Evolutionary conservation across 2,329 filamentous ascomycete genomes (phyloP).

Genomic region (Penicillium corylophilum): DNA sequence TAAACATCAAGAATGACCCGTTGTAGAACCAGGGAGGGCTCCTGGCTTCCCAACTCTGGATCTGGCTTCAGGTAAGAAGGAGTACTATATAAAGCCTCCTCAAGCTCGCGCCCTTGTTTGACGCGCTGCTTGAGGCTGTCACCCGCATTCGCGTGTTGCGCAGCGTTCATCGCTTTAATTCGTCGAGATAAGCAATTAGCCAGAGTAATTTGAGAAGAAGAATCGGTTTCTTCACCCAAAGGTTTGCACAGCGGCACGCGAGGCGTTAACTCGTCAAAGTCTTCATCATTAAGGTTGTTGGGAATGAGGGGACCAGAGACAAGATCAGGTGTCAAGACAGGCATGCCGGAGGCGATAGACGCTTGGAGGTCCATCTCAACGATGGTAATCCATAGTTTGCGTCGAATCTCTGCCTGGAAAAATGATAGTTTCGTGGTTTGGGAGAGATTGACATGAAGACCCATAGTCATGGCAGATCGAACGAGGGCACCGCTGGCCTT

Average conservation of each 20-base stretch:
- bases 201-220: slow-evolving; percentile 11
- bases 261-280: slow-evolving; percentile 39
- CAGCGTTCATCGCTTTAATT: slow-evolving; percentile 12
- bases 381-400: slow-evolving; percentile 39
- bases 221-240: slow-evolving; percentile 24
- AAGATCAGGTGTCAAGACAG: slow-evolving; percentile 37
- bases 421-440: slow-evolving; percentile 32
- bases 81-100: slow-evolving; percentile 11
- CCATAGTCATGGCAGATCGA: slow-evolving; percentile 40
- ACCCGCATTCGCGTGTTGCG: slow-evolving; percentile 3
- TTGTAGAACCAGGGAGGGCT: slow-evolving; percentile 9
- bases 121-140: slow-evolving; percentile 10
- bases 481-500: slow-evolving; percentile 44
- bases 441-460: slow-evolving; percentile 43
- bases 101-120: slow-evolving; percentile 6
- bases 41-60: background rate
- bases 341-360: slow-evolving; percentile 41
- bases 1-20: slow-evolving; percentile 30
- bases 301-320: slow-evolving; percentile 41
- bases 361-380: slow-evolving; percentile 49
- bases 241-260: slow-evolving; percentile 26
- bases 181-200: slow-evolving; percentile 17
- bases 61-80: slow-evolving; percentile 7
- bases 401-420: slow-evolving; percentile 37
- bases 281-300: slow-evolving; percentile 42